phyloP scores from a whole-genome alignment of 2,329 filamentous ascomycete species.

The Colletotrichum godetiae region DNA sequence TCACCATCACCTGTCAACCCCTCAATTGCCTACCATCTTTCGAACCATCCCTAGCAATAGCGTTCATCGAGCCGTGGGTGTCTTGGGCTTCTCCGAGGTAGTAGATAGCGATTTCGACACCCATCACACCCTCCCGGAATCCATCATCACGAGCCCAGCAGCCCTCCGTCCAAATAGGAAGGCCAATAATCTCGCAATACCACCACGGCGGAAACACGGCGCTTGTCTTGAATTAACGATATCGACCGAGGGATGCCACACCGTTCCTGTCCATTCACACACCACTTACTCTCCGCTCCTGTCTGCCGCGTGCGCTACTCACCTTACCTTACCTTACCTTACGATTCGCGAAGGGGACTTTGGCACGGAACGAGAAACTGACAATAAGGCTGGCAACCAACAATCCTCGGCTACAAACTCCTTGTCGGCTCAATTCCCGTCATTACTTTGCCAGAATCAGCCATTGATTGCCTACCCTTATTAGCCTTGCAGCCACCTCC shows the following conservation, averaged over 20 bases:
- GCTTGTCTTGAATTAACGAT: slow-evolving; percentile 33
- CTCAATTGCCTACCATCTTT: background rate
- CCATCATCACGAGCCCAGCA: slow-evolving; percentile 35
- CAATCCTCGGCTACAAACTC: slow-evolving; percentile 1
- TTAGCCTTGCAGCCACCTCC: slow-evolving; percentile 1
- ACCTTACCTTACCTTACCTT: background rate
- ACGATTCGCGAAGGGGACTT: background rate
- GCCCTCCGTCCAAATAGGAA: slow-evolving; percentile 35
- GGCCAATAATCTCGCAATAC: slow-evolving; percentile 36
- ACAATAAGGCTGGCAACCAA: slow-evolving; percentile 1
- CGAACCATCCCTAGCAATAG: slow-evolving; percentile 25
- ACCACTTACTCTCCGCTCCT: slow-evolving; percentile 3
- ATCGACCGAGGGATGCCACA: slow-evolving; percentile 29
- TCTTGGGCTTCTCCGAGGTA: slow-evolving; percentile 11
- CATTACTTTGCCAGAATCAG: background rate
- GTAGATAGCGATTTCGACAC: slow-evolving; percentile 6
- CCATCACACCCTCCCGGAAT: slow-evolving; percentile 23
- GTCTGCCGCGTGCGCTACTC: background rate
- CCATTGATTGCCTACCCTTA: slow-evolving; percentile 1
- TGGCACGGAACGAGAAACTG: background rate
- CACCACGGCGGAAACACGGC: slow-evolving; percentile 32
- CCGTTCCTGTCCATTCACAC: slow-evolving; percentile 25
- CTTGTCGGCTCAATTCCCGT: slow-evolving; percentile 26
- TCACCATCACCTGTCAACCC: slow-evolving; percentile 16
- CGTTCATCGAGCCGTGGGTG: slow-evolving; percentile 19